A percentile compares a stretch with the other conserved stretches of the same genome.
phyloP scores from a whole-genome alignment of 2,329 filamentous ascomycete genomes.

The Fusarium luffae region DNA sequence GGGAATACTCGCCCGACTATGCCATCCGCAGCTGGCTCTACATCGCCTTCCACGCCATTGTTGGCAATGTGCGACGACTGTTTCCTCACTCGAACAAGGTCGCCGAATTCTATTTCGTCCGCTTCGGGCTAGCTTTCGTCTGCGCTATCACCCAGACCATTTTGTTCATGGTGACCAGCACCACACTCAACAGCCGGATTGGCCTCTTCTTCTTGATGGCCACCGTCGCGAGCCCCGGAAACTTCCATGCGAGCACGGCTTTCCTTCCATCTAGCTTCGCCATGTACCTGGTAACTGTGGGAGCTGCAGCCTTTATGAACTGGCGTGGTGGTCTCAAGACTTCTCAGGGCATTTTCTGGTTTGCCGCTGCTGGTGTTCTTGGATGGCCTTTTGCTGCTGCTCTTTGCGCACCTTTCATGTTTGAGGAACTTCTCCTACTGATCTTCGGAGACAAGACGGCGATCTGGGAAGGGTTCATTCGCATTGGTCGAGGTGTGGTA shows the following conservation, averaged over 20 bases:
- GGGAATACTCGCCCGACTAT: conserved; percentile 97
- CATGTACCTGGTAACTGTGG: conserved; percentile 93
- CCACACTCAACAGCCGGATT: conserved; percentile 82
- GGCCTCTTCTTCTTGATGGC: conserved; percentile 86
- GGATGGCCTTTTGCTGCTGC: conserved; percentile 96
- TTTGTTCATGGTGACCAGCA: conserved; percentile 81
- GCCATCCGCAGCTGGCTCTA: conserved; percentile 97
- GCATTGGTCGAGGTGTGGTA: conserved; percentile 74
- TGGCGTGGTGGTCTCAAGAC: conserved; percentile 84
- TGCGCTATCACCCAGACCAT: conserved; percentile 87
- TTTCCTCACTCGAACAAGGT: conserved; percentile 71
- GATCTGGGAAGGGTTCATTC: conserved; percentile 67
- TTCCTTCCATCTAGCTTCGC: conserved; percentile 95
- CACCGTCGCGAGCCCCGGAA: conserved; percentile 83
- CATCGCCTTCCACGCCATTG: conserved; percentile 78
- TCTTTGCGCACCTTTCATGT: conserved; percentile 80
- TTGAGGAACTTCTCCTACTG: conserved; percentile 76
- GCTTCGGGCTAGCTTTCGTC: conserved; percentile 76
- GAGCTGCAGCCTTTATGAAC: conserved; percentile 89
- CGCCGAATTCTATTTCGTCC: conserved; percentile 88
- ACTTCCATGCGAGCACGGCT: conserved; percentile 89
- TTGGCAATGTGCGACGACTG: conserved; percentile 74
- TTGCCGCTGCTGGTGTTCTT: conserved; percentile 83
- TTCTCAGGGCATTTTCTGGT: conserved; percentile 87
- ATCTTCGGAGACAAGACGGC: conserved; percentile 66